Conservation (phyloP, 2,329 filamentous ascomycete species). For the Epichloe hybrida region DNA sequence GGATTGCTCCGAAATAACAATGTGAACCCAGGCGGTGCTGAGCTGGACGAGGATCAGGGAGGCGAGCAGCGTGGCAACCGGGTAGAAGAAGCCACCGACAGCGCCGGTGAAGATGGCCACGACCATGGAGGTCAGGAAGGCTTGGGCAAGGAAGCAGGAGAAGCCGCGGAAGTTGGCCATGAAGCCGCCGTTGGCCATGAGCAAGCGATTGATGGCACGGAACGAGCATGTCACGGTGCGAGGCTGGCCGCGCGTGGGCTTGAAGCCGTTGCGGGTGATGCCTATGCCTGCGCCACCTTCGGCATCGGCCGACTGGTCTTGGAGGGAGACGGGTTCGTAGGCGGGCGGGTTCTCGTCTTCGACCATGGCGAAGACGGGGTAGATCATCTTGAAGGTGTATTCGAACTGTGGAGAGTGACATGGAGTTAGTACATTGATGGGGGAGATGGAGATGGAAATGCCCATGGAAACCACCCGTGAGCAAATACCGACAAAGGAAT, state of each 20-base stretch:
- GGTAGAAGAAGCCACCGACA: constrained; percentile 30
- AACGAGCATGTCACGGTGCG: constrained; percentile 36
- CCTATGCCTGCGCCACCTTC: constrained; percentile 11
- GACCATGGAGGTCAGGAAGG: constrained; percentile 21
- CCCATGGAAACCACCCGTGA: too few relatives aligned
- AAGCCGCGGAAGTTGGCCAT: constrained; percentile 58
- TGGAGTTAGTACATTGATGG: background rate
- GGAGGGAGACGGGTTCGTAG: constrained; percentile 37
- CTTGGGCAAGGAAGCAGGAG: constrained; percentile 30
- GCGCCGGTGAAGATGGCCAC: constrained; percentile 29
- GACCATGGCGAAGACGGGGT: constrained; percentile 41
- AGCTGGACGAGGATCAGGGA: constrained; percentile 53
- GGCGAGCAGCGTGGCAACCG: constrained; percentile 35
- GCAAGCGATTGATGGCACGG: constrained; percentile 36
- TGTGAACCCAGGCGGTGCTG: constrained; percentile 70
- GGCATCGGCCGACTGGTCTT: constrained; percentile 22
- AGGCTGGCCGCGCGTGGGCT: constrained; percentile 21
- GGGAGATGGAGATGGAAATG: too few relatives aligned
- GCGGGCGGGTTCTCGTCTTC: constrained; percentile 43
- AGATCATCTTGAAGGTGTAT: constrained; percentile 38
- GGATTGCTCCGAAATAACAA: constrained; percentile 62
- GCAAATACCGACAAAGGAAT: too few relatives aligned
- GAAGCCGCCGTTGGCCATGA: constrained; percentile 51
- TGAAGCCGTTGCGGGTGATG: constrained; percentile 17
- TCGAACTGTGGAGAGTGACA: constrained; percentile 20